Conservation (phyloP, 257 asterid genomes). For the Lithospermum erythrorhizon region DNA sequence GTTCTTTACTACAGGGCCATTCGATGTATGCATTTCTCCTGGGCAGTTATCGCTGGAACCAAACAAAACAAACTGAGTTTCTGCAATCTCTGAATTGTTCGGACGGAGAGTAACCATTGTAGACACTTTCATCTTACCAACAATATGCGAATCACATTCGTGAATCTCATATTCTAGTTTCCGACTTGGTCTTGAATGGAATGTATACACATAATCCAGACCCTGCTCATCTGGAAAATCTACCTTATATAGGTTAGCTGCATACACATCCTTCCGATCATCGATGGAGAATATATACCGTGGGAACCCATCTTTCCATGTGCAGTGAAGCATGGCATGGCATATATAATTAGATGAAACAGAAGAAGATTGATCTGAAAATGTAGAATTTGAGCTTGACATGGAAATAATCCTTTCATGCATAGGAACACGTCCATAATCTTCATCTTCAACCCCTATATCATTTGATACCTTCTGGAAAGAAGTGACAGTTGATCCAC, state of each 20-base stretch:
- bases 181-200: constrained; percentile 35
- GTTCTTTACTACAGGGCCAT: constrained; percentile 26
- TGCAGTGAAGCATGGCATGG: constrained; percentile 75
- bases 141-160: constrained; percentile 17
- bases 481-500: constrained; percentile 13
- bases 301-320: constrained; percentile 64
- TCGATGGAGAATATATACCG: constrained; percentile 54
- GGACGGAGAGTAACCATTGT: constrained; percentile 42
- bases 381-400: constrained; percentile 54
- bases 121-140: constrained; percentile 72
- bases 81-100: constrained; percentile 37
- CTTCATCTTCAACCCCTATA: constrained; percentile 25
- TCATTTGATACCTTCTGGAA: constrained; percentile 27
- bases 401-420: constrained; percentile 44
- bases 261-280: constrained; percentile 54
- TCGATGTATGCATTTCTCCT: constrained; percentile 26
- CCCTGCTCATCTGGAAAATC: constrained; percentile 35
- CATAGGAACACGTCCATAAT: constrained; percentile 15
- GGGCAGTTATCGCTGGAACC: constrained; percentile 24
- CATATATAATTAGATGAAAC: constrained; percentile 29
- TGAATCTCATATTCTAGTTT: constrained; percentile 31
- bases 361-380: constrained; percentile 48
- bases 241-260: constrained; percentile 33
- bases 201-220: constrained; percentile 55
- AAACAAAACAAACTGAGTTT: constrained; percentile 55